Evolutionary conservation across 2,329 filamentous ascomycete species (phyloP).

Genomic region (Aspergillus chevalieri): DNA sequence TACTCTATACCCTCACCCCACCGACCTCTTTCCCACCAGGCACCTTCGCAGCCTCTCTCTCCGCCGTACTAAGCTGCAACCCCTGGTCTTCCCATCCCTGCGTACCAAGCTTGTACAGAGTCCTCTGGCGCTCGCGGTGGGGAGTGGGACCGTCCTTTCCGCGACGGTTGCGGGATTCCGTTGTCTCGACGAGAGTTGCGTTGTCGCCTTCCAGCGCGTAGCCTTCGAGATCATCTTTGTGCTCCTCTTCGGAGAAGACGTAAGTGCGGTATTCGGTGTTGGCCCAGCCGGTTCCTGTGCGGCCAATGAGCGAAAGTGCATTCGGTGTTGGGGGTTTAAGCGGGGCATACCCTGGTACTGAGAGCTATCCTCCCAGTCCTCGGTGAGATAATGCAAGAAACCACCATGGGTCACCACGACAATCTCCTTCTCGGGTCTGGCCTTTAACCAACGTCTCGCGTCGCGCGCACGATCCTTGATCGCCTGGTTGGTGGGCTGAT

Average conservation of each 20-base stretch:
- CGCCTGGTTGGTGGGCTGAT: conserved; percentile 43
- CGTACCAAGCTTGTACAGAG: conserved; percentile 33
- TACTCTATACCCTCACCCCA: conserved; percentile 18
- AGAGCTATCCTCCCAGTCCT: conserved; percentile 65
- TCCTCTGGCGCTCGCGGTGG: conserved; percentile 32
- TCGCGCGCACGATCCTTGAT: conserved; percentile 57
- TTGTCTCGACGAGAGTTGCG: conserved; percentile 37
- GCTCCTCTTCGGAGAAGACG: conserved; percentile 51
- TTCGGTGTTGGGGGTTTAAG: background rate
- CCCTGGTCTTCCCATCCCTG: conserved; percentile 41
- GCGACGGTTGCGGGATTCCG: conserved; percentile 36
- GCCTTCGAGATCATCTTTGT: conserved; percentile 42
- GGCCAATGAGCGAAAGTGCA: background rate
- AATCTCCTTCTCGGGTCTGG: conserved; percentile 57
- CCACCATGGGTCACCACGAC: conserved; percentile 76
- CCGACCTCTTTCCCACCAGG: conserved; percentile 27
- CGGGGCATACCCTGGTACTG: conserved; percentile 37
- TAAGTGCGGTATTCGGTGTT: conserved; percentile 70
- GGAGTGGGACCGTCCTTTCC: conserved; percentile 31
- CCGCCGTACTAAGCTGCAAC: conserved; percentile 31
- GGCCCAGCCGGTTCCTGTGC: conserved; percentile 62
- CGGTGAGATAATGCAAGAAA: conserved; percentile 76
- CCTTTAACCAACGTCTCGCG: conserved; percentile 54
- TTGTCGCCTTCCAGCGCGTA: conserved; percentile 32
- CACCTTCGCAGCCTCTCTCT: conserved; percentile 29